These are phyloP conservation scores for Amphirosellinia nigrospora DNA, from an alignment of 495 filamentous ascomycete genomes.

Conservation along the genomic window DNA sequence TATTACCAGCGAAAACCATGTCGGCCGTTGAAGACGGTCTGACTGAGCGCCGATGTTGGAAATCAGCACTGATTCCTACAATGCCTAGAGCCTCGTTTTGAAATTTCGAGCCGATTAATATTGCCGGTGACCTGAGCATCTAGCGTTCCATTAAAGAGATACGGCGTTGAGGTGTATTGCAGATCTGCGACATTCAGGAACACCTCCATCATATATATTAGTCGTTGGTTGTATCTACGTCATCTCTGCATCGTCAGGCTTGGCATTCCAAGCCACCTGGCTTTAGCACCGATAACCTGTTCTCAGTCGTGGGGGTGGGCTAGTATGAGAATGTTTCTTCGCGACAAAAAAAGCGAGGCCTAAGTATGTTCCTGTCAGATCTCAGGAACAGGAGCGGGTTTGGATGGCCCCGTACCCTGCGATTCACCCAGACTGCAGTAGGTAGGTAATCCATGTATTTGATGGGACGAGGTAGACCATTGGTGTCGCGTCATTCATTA, in stretches of 20 bases:
- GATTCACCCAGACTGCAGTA: not conserved
- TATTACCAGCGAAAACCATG: not conserved
- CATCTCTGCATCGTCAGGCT: not conserved
- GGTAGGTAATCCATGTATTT: not conserved
- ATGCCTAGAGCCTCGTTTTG: not conserved
- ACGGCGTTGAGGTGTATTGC: not conserved
- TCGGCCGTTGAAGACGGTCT: not conserved
- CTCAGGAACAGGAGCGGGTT: not conserved
- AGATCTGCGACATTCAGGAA: constrained; percentile 13
- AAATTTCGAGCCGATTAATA: not conserved
- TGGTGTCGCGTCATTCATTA: constrained; percentile 11
- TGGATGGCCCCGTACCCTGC: not conserved
- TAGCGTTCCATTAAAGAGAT: not conserved
- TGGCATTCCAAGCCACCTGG: constrained; percentile 15
- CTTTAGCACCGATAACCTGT: not conserved
- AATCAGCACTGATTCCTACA: not conserved
- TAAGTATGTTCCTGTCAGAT: not conserved
- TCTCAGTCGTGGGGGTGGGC: not conserved
- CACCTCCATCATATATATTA: not conserved
- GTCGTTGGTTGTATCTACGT: constrained; percentile 4
- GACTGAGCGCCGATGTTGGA: not conserved
- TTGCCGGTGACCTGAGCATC: not conserved
- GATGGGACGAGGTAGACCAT: constrained; percentile 18
- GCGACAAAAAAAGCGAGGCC: not conserved
- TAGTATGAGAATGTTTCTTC: not conserved